Evolutionary conservation across 2,329 filamentous ascomycete genomes (phyloP), one percentile per base, ranked within the genome.

Genomic region (Grosmannia huntii): DNA sequence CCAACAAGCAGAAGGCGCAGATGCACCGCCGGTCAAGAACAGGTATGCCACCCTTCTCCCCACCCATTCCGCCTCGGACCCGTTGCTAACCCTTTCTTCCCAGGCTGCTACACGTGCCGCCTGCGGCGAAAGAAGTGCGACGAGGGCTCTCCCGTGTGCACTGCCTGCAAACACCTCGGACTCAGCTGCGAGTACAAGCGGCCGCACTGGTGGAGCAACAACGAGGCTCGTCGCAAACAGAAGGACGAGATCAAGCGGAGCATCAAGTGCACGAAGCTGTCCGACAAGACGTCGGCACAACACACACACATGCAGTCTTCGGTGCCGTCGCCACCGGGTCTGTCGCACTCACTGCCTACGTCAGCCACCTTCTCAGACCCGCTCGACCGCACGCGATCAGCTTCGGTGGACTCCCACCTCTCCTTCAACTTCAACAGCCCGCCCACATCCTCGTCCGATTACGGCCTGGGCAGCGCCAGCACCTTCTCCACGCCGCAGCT

Each of bases 161-260:
- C 80, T 19, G 83, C 83, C 61, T 86, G 83, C 78, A 84, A 82
- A 65, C 79, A 84, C 68, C 85, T 99, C 59, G 87, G 88, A 57
- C 80, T 99, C 59, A 79, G 81, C 67, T 99, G 94, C 76, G 90
- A 97, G 77, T 99, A 97, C 77, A 96, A 95, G 79, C 80, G 91
- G 68, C 94, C 94, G 44, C 83, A 89, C 74, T 99, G 94, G 94
- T 99, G 94, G 94, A 88, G 86, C 74, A 96, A 94, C 78, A 87
- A 88, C 68, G 90, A 96, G 63, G 84, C 87, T 68, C 81, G 94
- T 65, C 83, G 86, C 66, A 76, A 85, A 59, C 90, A 96, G 71
- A 99, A 97, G 76, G 94, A 97, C 69, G 77, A 86, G 65, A 95
- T 99, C 79, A 99, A 99, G 80, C 86, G 87, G 73, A 89, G 92